Base-by-base conservation (phyloP, 2,329 filamentous ascomycete species). In the Fusarium sp. region DNA sequence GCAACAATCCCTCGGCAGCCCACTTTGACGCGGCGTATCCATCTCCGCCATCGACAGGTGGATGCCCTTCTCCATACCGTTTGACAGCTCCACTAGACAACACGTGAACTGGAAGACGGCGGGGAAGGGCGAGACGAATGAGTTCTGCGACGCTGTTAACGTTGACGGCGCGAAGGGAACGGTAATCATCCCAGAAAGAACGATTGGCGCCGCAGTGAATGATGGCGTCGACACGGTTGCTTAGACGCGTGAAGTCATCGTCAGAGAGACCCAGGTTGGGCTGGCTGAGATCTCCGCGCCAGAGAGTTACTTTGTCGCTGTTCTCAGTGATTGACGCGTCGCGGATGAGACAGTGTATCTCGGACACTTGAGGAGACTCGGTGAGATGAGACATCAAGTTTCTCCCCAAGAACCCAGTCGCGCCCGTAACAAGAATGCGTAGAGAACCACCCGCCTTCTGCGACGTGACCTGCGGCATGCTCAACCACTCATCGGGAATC, bases 121-220 rank as follows among this genome's bases (percentile, higher is more conserved):
- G 70, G 48, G 6, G 77, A 1, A 50, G 22, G 15, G 45, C 41
- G 5, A 71, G 53, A 0, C 47, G 42, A 8, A 72, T 74, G 3
- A 84, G 68, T 31, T 79, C 73, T 28, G 74, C 69, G 12, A 78
- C 81, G 3, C 81, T 75, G 0, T n/a, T 26, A 2, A 82, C 48
- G 50, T 84, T 84, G 26, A 75, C 28, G 2, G 26, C 24, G 9
- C 73, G 62, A 0, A 84, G 71, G 5, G 73, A 64, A 5, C 61
- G 38, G 73, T 82, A 83, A 6, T 70, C 68, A 38, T 83, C 80
- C 67, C 76, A 65, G 75, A 75, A 83, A 22, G 70, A 81, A 12
- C 75, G 75, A 45, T 82, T 79, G 14, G 83, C 83, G 14, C 83
- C 85, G 41, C 78, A 80, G 75, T 87, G 90, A 38, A 92, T 86